A percentile compares a stretch with the other conserved stretches of the same genome.
Conservation (phyloP, 371 early-diverging fungal genomes). For the Smittium mucronatum region DNA sequence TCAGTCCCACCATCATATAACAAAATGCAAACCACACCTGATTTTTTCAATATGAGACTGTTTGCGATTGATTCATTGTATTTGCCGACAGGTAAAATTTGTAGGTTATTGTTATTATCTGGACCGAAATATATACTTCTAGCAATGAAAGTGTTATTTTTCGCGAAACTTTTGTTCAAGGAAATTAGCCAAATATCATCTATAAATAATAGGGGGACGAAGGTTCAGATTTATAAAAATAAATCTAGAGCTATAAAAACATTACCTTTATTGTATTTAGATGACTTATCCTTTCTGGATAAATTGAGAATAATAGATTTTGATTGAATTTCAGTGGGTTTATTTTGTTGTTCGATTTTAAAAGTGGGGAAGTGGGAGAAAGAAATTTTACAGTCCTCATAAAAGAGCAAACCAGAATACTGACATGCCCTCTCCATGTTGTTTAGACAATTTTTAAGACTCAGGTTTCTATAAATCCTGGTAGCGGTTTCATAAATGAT, state of each 20-base stretch:
- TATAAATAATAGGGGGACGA: neutral
- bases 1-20: slow-evolving; percentile 53
- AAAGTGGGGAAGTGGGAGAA: slow-evolving; percentile 21
- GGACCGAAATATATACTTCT: slow-evolving; percentile 30
- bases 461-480: neutral
- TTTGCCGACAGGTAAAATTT: slow-evolving; percentile 22
- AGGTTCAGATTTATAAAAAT: neutral
- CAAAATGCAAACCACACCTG: slow-evolving; percentile 43
- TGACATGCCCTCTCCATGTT: slow-evolving; percentile 18
- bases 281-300: slow-evolving; percentile 20
- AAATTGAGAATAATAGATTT: slow-evolving; percentile 22
- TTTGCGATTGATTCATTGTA: slow-evolving; percentile 23
- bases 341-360: slow-evolving; percentile 14
- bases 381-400: slow-evolving; percentile 24
- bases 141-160: slow-evolving; percentile 21
- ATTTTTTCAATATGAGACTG: slow-evolving; percentile 15
- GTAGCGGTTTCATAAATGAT: neutral
- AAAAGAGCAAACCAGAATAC: slow-evolving; percentile 22
- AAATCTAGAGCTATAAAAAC: no score
- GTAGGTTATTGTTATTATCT: slow-evolving; percentile 27
- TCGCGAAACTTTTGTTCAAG: slow-evolving; percentile 15
- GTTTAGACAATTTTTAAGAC: neutral
- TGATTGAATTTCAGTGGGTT: slow-evolving; percentile 14
- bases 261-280: slow-evolving; percentile 20
- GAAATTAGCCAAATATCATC: slow-evolving; percentile 33